Conservation (phyloP, 805 yeast genomes). For the Barnettozyma botsteinii region DNA sequence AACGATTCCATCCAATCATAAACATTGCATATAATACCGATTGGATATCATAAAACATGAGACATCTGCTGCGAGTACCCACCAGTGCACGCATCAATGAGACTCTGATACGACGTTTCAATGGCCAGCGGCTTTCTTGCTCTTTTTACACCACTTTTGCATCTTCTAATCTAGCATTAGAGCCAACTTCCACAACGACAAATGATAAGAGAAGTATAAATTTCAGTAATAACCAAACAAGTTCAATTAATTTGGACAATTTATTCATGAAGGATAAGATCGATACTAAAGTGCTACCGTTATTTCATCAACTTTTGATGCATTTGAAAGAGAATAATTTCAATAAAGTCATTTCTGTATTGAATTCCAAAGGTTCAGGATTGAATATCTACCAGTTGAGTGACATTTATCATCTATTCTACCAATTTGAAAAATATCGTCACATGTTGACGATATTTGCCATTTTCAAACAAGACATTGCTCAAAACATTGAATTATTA, state of each 20-base stretch:
- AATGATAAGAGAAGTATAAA: not conserved
- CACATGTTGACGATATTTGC: conserved; percentile 8
- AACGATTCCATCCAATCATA: not conserved
- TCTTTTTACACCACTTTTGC: conserved; percentile 6
- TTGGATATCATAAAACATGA: not conserved
- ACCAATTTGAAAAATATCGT: conserved; percentile 7
- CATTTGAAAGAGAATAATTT: conserved; percentile 6
- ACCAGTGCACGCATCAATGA: not conserved
- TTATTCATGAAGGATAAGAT: too few species aligned
- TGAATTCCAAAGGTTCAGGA: conserved; percentile 3
- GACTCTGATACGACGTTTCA: not conserved
- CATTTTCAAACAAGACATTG: conserved; percentile 6
- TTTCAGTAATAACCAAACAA: not conserved
- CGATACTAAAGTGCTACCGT: not conserved
- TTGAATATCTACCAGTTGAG: conserved; percentile 2
- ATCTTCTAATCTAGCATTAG: conserved; percentile 4
- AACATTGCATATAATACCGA: not conserved
- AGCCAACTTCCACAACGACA: not conserved
- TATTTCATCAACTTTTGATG: not conserved
- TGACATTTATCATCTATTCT: conserved; percentile 3
- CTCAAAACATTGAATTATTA: conserved; percentile 4
- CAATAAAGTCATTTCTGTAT: conserved; percentile 3
- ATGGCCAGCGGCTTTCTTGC: too few species aligned
- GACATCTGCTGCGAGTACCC: conserved; percentile 1
- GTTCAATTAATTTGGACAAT: not conserved